A percentile compares a stretch with the other conserved stretches of the same genome.
Evolutionary conservation across 352 stramenopile species (phyloP).

Genomic region (Phytophthora tubulina): DNA sequence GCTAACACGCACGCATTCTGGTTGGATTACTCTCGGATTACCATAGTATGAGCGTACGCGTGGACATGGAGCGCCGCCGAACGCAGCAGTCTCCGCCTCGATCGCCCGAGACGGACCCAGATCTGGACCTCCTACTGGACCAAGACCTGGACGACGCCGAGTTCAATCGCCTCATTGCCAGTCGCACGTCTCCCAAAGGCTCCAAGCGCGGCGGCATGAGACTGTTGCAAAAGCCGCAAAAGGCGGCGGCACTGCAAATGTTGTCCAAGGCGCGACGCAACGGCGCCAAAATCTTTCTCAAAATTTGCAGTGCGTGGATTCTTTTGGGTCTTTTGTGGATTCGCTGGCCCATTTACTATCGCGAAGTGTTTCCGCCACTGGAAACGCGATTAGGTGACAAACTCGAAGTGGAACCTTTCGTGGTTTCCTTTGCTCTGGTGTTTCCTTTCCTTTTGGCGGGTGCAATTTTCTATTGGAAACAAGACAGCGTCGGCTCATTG

Average conservation of each 20-base stretch:
- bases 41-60: slow-evolving; percentile 24
- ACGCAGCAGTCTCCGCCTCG: slow-evolving; percentile 16
- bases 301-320: slow-evolving; percentile 41
- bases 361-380: slow-evolving; percentile 39
- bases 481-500: slow-evolving; percentile 25
- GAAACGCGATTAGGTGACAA: slow-evolving; percentile 45
- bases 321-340: slow-evolving; percentile 55
- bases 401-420: slow-evolving; percentile 56
- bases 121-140: slow-evolving; percentile 33
- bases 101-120: slow-evolving; percentile 29
- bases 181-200: slow-evolving; percentile 15
- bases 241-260: slow-evolving; percentile 33
- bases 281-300: slow-evolving; percentile 25
- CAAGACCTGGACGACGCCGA: slow-evolving; percentile 31
- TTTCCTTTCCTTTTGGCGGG: slow-evolving; percentile 52
- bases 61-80: slow-evolving; percentile 44
- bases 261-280: slow-evolving; percentile 28
- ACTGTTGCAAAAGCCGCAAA: slow-evolving; percentile 36
- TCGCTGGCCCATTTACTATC: slow-evolving; percentile 59
- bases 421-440: slow-evolving; percentile 48
- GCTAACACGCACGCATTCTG: slow-evolving; percentile 7
- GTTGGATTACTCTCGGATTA: slow-evolving; percentile 31
- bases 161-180: slow-evolving; percentile 31
- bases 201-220: slow-evolving; percentile 25
- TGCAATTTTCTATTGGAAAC: slow-evolving; percentile 55